Conservation (phyloP, 1,284 basidiomycete genomes). For the Melampsora occidentalis region DNA sequence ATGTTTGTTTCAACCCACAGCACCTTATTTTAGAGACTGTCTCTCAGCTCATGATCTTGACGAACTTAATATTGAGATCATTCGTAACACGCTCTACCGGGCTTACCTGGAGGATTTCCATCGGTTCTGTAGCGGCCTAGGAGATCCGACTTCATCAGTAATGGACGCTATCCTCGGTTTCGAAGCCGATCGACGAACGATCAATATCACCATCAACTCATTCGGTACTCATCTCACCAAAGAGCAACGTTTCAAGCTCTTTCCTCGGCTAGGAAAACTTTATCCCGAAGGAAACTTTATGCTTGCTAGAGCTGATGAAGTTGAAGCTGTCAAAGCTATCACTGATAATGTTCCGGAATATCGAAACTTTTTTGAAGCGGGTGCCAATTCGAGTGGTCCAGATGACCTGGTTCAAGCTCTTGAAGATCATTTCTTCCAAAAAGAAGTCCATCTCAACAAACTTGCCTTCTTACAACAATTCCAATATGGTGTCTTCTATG, state of each 20-base stretch:
- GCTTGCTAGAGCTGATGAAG: conserved; percentile 88
- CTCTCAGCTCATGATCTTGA: conserved; percentile 93
- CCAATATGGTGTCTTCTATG: conserved; percentile 78
- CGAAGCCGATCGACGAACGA: conserved; percentile 91
- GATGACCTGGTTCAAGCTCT: conserved; percentile 61
- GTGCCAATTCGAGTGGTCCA: conserved; percentile 50
- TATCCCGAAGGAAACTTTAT: conserved; percentile 95
- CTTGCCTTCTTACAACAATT: conserved; percentile 83
- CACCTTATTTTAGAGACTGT: conserved; percentile 95
- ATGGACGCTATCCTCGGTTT: conserved; percentile 89
- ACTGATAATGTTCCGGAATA: conserved; percentile 89
- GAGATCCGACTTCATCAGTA: conserved; percentile 78
- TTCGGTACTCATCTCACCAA: conserved; percentile 93
- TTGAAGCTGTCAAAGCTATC: conserved; percentile 84
- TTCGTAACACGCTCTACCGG: conserved; percentile 99
- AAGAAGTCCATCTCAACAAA: conserved; percentile 91
- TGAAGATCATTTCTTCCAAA: conserved; percentile 93
- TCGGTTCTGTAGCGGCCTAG: conserved; percentile 73
- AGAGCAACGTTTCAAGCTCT: conserved; percentile 91
- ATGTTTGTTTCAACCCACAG: conserved; percentile 56
- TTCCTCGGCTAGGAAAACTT: conserved; percentile 87
- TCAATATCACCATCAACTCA: conserved; percentile 99
- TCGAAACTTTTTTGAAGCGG: conserved; percentile 77
- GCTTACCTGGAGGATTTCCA: conserved; percentile 98
- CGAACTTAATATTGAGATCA: conserved; percentile 99